Evolutionary conservation across 257 asterid genomes (phyloP).

Genomic region (Rhazya stricta): DNA sequence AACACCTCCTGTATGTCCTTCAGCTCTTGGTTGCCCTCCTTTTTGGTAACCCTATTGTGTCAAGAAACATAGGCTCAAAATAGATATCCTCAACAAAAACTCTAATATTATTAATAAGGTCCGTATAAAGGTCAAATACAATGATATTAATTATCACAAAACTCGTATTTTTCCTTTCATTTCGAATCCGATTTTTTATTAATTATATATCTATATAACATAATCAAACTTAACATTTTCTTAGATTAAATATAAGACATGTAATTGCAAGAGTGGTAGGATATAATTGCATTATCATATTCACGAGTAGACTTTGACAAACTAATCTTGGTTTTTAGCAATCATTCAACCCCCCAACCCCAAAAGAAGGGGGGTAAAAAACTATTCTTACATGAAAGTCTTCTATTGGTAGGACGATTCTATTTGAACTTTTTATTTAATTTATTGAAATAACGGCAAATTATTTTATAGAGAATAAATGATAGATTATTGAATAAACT

Average conservation of each 20-base stretch:
- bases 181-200: too few relatives aligned
- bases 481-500: background rate
- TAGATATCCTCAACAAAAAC: background rate
- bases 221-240: background rate
- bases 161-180: background rate
- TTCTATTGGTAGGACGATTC: background rate
- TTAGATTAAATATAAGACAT: too few relatives aligned
- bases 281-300: background rate
- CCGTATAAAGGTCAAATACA: conserved; percentile 1
- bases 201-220: too few relatives aligned
- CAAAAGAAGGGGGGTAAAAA: too few relatives aligned
- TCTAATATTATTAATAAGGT: background rate
- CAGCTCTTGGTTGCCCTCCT: background rate
- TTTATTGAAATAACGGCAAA: background rate
- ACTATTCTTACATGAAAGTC: conserved; percentile 6
- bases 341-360: background rate
- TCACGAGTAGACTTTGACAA: background rate
- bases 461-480: background rate
- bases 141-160: background rate
- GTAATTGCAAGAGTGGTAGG: too few relatives aligned
- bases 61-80: conserved; percentile 6
- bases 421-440: background rate
- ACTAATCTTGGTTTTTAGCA: background rate
- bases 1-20: conserved; percentile 8
- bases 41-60: background rate